Evolutionary conservation across 2,329 filamentous ascomycete genomes (phyloP).

Genomic region (Fusarium graminum): DNA sequence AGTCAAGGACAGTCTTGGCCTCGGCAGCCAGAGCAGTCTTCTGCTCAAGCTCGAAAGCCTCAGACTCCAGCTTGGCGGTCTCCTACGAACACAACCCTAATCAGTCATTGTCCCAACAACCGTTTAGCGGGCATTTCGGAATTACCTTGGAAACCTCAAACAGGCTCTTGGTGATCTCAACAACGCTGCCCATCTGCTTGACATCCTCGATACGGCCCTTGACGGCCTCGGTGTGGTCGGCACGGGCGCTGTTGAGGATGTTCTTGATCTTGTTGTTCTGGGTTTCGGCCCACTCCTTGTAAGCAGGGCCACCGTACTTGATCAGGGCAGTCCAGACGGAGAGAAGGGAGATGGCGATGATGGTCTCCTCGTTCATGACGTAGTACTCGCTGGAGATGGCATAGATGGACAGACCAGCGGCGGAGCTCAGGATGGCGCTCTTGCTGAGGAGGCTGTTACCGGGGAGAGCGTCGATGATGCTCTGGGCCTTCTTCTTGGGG

Average conservation of each 20-base stretch:
- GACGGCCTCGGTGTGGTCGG: conserved; percentile 95
- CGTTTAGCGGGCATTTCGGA: conserved; percentile 23
- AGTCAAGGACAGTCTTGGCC: conserved; percentile 96
- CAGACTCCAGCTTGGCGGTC: conserved; percentile 93
- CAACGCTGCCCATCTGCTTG: conserved; percentile 91
- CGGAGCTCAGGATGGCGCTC: conserved; percentile 95
- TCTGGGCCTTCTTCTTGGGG: conserved; percentile 97
- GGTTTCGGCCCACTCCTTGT: conserved; percentile 90
- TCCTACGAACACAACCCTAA: conserved; percentile 70
- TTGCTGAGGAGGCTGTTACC: conserved; percentile 94
- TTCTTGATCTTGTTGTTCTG: conserved; percentile 94
- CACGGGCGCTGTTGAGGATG: conserved; percentile 93
- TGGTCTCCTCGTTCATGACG: conserved; percentile 98
- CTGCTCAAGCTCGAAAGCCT: conserved; percentile 98
- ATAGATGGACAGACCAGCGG: conserved; percentile 89
- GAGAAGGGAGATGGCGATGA: conserved; percentile 92
- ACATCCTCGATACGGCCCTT: conserved; percentile 95
- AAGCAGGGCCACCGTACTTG: conserved; percentile 93
- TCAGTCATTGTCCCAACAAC: conserved; percentile 37
- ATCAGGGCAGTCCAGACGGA: conserved; percentile 93
- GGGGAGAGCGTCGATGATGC: conserved; percentile 91
- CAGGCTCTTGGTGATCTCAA: conserved; percentile 96
- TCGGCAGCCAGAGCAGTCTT: conserved; percentile 90
- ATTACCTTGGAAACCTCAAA: conserved; percentile 98
- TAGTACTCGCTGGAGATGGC: conserved; percentile 99